A percentile compares a stretch with the other conserved stretches of the same genome.
phyloP scores from a whole-genome alignment of 1,284 basidiomycete species.

The Ustilago cynodontis region DNA sequence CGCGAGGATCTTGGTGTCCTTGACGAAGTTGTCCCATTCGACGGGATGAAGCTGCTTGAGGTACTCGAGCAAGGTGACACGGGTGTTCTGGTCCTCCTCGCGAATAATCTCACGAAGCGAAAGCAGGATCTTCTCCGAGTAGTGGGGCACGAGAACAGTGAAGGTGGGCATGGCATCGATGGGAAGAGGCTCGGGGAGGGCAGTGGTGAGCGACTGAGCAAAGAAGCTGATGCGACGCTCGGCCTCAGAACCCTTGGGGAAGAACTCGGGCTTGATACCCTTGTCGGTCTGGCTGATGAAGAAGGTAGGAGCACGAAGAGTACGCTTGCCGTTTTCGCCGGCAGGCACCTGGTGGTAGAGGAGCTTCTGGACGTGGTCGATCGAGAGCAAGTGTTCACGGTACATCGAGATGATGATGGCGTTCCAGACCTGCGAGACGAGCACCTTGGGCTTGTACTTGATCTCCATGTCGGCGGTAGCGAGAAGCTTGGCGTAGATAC shows the following conservation, averaged over 20 bases:
- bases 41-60: conserved; percentile 97
- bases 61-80: conserved; percentile 72
- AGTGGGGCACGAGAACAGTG: conserved; percentile 69
- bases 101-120: conserved; percentile 70
- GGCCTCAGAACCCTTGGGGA: conserved; percentile 69
- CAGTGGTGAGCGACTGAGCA: conserved; percentile 68
- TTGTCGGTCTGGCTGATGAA: conserved; percentile 69
- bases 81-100: conserved; percentile 70
- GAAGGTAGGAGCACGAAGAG: conserved; percentile 69
- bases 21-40: conserved; percentile 99
- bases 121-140: conserved; percentile 69
- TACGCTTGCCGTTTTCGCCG: conserved; percentile 69
- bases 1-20: conserved; percentile 98
- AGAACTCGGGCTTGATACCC: conserved; percentile 69
- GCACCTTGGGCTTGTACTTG: conserved; percentile 70
- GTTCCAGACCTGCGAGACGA: conserved; percentile 70
- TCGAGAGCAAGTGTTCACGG: conserved; percentile 69
- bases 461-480: conserved; percentile 70
- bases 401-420: conserved; percentile 71
- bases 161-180: conserved; percentile 70
- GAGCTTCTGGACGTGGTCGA: conserved; percentile 70
- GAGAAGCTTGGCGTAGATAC: conserved; percentile 70
- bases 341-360: conserved; percentile 70
- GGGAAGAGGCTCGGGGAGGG: conserved; percentile 68
- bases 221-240: conserved; percentile 70